These are phyloP conservation scores for Aspergillus quadricinctus DNA, from an alignment of 2,329 filamentous ascomycete genomes.

Conservation along the genomic window DNA sequence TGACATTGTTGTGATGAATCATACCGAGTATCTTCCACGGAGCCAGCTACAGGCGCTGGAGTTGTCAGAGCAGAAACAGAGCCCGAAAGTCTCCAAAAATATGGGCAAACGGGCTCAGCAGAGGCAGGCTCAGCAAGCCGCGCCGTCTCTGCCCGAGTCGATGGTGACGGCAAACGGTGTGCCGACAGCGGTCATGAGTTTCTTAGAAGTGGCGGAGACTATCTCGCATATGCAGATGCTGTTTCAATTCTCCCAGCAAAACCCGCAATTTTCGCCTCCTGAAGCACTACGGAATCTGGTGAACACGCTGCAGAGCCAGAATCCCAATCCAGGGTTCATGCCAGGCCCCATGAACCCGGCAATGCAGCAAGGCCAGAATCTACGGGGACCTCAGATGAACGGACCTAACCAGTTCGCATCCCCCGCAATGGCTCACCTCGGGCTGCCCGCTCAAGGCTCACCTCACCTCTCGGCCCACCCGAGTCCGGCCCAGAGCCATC, in stretches of 20 bases:
- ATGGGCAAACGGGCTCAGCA: slow-evolving; percentile 48
- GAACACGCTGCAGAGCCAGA: slow-evolving; percentile 40
- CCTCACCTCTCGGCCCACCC: slow-evolving; percentile 49
- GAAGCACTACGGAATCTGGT: slow-evolving; percentile 54
- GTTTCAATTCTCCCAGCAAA: slow-evolving; percentile 53
- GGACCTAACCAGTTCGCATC: slow-evolving; percentile 54
- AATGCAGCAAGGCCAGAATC: slow-evolving; percentile 34
- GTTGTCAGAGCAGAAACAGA: slow-evolving; percentile 53
- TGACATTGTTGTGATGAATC: slow-evolving; percentile 70
- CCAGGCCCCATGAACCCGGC: slow-evolving; percentile 30
- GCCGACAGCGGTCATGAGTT: slow-evolving; percentile 53
- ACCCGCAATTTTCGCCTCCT: slow-evolving; percentile 49
- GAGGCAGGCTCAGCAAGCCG: slow-evolving; percentile 41
- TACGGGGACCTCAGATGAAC: slow-evolving; percentile 43
- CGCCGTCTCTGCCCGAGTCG: slow-evolving; percentile 42
- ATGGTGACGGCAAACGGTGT: slow-evolving; percentile 51
- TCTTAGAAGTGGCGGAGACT: slow-evolving; percentile 63
- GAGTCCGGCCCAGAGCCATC: slow-evolving; percentile 43
- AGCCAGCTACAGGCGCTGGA: slow-evolving; percentile 49
- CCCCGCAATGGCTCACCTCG: slow-evolving; percentile 53
- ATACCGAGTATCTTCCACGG: slow-evolving; percentile 81
- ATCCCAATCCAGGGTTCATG: slow-evolving; percentile 25
- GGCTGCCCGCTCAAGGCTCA: slow-evolving; percentile 47
- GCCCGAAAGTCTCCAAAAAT: slow-evolving; percentile 57
- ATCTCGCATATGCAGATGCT: slow-evolving; percentile 61